A percentile compares a stretch with the other conserved stretches of the same genome.
These are phyloP conservation scores for Juglanconis juglandina DNA, from an alignment of 2,329 filamentous ascomycete genomes.

Conservation along the genomic window DNA sequence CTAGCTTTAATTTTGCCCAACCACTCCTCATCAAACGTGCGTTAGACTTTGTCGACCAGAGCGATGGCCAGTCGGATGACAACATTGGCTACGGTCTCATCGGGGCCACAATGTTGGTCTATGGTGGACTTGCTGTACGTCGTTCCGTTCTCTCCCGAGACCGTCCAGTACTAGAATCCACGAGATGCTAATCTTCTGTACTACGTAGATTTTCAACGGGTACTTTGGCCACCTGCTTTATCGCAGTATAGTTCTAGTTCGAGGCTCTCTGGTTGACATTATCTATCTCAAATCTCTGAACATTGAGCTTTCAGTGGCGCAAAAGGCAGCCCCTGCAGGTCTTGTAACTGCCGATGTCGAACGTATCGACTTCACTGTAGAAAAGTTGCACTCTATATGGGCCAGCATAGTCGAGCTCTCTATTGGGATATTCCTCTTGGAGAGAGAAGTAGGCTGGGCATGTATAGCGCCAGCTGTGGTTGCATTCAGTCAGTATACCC, in stretches of 20 bases:
- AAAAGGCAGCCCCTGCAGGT: constrained; percentile 41
- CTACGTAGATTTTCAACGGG: constrained; percentile 23
- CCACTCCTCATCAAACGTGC: neutral
- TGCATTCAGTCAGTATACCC: constrained; percentile 27
- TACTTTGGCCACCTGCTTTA: constrained; percentile 33
- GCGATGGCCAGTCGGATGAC: neutral
- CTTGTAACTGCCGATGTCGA: constrained; percentile 46
- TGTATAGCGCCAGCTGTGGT: constrained; percentile 46
- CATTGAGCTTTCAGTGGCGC: constrained; percentile 29
- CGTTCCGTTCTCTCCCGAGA: neutral
- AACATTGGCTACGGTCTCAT: constrained; percentile 36
- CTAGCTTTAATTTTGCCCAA: neutral
- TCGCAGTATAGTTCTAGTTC: constrained; percentile 34
- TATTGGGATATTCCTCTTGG: constrained; percentile 54
- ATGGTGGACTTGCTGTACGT: constrained; percentile 39
- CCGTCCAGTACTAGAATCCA: too few relatives aligned
- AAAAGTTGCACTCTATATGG: constrained; percentile 58
- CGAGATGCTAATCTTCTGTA: neutral
- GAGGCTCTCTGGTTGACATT: constrained; percentile 37
- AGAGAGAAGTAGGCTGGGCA: constrained; percentile 43
- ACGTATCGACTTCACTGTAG: constrained; percentile 33
- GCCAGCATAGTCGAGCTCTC: constrained; percentile 50
- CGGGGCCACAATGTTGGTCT: constrained; percentile 37
- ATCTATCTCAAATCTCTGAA: constrained; percentile 46
- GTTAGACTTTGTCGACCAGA: neutral